Evolutionary conservation across 495 filamentous ascomycete species (phyloP).

Genomic region (Staphylotrichum longicolle): DNA sequence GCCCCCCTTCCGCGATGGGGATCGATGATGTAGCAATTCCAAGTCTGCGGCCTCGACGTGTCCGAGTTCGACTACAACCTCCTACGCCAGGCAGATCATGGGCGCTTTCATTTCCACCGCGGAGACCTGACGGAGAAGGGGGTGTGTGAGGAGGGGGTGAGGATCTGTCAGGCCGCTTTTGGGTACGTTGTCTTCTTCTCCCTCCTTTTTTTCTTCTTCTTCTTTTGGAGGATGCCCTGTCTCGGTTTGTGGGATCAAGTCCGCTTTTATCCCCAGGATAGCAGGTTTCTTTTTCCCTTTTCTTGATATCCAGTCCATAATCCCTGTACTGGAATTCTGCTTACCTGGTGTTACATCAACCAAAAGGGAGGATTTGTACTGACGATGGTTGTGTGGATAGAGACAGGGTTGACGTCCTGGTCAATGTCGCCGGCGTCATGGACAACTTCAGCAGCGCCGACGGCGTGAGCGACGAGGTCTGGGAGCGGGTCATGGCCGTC

Average conservation of each 20-base stretch:
- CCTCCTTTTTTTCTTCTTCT: conserved; percentile 4
- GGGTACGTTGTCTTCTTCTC: conserved; percentile 28
- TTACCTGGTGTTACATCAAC: too few species aligned
- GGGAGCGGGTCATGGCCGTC: conserved; percentile 34
- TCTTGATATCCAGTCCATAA: too few species aligned
- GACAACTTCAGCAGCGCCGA: conserved; percentile 40
- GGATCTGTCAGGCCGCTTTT: conserved; percentile 30
- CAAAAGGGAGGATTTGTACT: too few species aligned
- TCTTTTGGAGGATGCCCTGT: background rate
- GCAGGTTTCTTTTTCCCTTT: too few species aligned
- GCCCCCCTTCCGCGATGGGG: too few species aligned
- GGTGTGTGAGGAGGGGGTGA: conserved; percentile 34
- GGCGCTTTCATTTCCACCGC: conserved; percentile 37
- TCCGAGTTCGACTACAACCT: conserved; percentile 32
- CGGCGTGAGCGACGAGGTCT: conserved; percentile 32
- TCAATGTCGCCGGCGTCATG: conserved; percentile 44
- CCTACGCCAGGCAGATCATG: conserved; percentile 30
- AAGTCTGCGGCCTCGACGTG: conserved; percentile 42
- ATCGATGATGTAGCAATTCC: conserved; percentile 23
- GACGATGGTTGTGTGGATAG: conserved; percentile 5
- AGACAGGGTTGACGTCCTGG: conserved; percentile 37
- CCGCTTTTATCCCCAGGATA: too few species aligned
- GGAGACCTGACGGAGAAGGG: conserved; percentile 32
- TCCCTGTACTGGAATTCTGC: too few species aligned
- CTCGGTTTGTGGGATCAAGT: too few species aligned